A percentile compares a stretch with the other conserved stretches of the same genome.
These are phyloP conservation scores for Exophiala viscosa DNA, from an alignment of 2,329 filamentous ascomycete species.

Conservation along the genomic window DNA sequence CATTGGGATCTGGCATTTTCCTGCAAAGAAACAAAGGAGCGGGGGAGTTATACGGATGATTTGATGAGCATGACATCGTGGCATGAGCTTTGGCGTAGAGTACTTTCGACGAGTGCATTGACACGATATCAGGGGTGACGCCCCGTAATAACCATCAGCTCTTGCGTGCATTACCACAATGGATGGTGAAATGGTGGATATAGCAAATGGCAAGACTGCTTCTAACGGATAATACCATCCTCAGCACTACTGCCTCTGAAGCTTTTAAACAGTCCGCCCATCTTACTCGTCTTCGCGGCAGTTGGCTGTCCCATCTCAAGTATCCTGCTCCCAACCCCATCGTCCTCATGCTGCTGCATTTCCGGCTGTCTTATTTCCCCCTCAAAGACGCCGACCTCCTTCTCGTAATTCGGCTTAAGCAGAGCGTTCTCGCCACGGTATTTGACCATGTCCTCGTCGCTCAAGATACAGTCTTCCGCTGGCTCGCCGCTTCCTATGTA, in stretches of 20 bases:
- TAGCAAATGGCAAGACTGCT: neutral
- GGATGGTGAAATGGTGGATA: neutral
- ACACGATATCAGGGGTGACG: no score
- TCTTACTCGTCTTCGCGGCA: neutral
- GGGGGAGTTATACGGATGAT: no score
- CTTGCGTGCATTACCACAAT: no score
- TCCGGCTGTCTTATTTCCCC: neutral
- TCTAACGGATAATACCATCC: neutral
- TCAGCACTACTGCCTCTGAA: neutral
- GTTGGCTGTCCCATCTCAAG: neutral
- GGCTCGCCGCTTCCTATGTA: conserved; percentile 25
- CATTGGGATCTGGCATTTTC: no score
- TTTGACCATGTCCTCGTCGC: conserved; percentile 14
- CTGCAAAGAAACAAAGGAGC: no score
- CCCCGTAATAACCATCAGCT: no score
- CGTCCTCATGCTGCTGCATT: neutral
- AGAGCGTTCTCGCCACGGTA: neutral
- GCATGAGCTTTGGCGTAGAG: no score
- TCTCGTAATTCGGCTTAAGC: no score
- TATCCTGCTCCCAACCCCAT: neutral
- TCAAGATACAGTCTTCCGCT: conserved; percentile 25
- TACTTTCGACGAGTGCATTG: no score
- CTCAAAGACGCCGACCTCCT: no score
- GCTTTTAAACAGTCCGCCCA: neutral
- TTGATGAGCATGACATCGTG: no score